Evolutionary conservation across 2,329 filamentous ascomycete species (phyloP).

Genomic region (Pseudopithomyces maydicus): DNA sequence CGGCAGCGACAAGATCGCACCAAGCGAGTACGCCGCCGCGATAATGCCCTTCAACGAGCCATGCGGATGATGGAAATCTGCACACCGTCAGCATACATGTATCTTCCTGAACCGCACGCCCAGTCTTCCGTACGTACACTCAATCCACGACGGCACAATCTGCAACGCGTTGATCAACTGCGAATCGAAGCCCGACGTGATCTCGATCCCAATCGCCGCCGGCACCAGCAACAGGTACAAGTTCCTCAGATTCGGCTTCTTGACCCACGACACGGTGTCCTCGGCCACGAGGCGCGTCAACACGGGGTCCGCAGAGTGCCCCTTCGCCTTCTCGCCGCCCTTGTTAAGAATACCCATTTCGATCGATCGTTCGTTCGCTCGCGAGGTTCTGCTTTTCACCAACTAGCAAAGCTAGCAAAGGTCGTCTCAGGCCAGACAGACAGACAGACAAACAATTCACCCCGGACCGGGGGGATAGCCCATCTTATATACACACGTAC

Average conservation of each 20-base stretch:
- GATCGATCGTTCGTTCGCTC: neutral
- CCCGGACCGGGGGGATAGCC: too few species aligned
- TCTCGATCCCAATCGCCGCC: conserved; percentile 26
- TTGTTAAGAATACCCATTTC: conserved; percentile 11
- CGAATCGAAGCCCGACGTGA: conserved; percentile 29
- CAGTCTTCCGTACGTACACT: conserved; percentile 12
- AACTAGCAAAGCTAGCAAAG: too few species aligned
- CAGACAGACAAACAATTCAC: too few species aligned
- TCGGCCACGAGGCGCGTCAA: conserved; percentile 44
- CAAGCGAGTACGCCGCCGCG: conserved; percentile 47
- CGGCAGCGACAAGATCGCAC: conserved; percentile 39
- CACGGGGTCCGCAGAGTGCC: conserved; percentile 36
- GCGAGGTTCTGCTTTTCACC: too few species aligned
- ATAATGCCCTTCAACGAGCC: conserved; percentile 46
- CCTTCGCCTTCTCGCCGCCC: conserved; percentile 12
- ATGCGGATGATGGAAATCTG: conserved; percentile 28
- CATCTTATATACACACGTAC: too few species aligned
- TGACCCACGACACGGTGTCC: conserved; percentile 45
- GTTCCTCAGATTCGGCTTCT: conserved; percentile 36
- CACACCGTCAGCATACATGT: neutral
- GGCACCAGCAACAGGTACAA: conserved; percentile 36
- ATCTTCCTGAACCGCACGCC: neutral
- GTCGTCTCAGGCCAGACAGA: too few species aligned
- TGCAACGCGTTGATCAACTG: conserved; percentile 29
- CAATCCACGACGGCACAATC: conserved; percentile 22